phyloP scores from a whole-genome alignment of 2,329 filamentous ascomycete genomes.

The Pseudogymnoascus sp. region DNA sequence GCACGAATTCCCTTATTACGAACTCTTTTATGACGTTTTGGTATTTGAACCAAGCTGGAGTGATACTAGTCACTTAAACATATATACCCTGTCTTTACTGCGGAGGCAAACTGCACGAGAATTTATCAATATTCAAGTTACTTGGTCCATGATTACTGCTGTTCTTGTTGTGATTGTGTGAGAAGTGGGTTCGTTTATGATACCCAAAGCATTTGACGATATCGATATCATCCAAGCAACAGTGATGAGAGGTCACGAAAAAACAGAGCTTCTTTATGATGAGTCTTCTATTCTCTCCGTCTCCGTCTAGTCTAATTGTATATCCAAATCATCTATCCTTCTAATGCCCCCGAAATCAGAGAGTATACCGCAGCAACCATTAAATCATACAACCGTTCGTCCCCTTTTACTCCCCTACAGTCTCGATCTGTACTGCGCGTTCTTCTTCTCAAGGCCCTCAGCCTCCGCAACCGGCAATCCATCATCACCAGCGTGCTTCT shows the following conservation, averaged over 20 bases:
- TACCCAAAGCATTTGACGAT: neutral
- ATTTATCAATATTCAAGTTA: neutral
- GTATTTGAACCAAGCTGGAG: neutral
- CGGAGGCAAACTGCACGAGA: neutral
- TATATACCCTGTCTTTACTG: conserved; percentile 7
- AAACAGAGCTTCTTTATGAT: neutral
- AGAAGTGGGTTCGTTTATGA: neutral
- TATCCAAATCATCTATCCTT: conserved; percentile 7
- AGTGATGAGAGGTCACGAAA: neutral
- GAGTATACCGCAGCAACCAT: neutral
- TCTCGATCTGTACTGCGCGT: conserved; percentile 28
- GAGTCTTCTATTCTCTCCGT: conserved; percentile 11
- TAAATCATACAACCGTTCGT: conserved; percentile 22
- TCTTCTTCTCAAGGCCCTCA: conserved; percentile 19
- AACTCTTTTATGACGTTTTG: neutral
- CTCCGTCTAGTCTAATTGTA: conserved; percentile 10
- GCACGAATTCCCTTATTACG: neutral
- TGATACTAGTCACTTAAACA: neutral
- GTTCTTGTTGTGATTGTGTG: neutral
- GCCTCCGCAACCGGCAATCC: conserved; percentile 29
- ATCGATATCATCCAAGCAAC: neutral
- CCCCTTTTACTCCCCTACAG: conserved; percentile 26
- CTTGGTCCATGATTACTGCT: neutral
- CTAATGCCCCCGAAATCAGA: neutral
- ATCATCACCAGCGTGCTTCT: conserved; percentile 25